These are phyloP conservation scores for Capsella bursapastoris DNA, from an alignment of 345 rosid species.

Conservation along the genomic window DNA sequence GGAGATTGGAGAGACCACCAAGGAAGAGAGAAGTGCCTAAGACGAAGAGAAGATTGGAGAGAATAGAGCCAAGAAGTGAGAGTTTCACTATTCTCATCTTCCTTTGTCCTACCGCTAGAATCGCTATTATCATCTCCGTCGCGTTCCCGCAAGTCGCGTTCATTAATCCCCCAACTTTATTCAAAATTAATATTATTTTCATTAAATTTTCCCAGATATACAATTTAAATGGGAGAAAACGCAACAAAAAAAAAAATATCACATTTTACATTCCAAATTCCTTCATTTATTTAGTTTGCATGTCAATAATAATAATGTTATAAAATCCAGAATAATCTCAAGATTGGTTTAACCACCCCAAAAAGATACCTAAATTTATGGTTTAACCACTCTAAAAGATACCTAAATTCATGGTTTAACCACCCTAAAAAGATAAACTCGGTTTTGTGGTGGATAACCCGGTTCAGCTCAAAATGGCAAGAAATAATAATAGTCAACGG, in stretches of 20 bases:
- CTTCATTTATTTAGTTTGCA: neutral
- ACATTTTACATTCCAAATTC: neutral
- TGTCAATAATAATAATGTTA: neutral
- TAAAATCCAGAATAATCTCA: neutral
- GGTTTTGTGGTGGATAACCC: neutral
- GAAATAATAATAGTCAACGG: too few species aligned
- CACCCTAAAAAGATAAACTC: too few species aligned
- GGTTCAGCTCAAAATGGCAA: conserved; percentile 1
- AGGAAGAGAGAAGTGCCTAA: conserved; percentile 83
- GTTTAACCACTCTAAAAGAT: neutral
- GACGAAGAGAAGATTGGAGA: conserved; percentile 90
- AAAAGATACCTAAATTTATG: too few species aligned
- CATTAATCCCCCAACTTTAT: conserved; percentile 89
- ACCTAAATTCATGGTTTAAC: neutral
- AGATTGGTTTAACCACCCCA: too few species aligned
- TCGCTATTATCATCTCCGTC: conserved; percentile 90
- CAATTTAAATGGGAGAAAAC: too few species aligned
- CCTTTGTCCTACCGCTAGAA: conserved; percentile 70
- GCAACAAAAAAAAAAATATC: too few species aligned
- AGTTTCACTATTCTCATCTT: conserved; percentile 79
- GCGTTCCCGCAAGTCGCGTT: conserved; percentile 98
- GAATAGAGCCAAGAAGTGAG: conserved; percentile 84
- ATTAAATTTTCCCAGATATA: neutral
- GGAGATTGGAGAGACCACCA: conserved; percentile 83
- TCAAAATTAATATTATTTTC: neutral